These are phyloP conservation scores for Sphagnum contortum DNA, from an alignment of 225 moss, liverwort and hornwort species.

Conservation along the genomic window DNA sequence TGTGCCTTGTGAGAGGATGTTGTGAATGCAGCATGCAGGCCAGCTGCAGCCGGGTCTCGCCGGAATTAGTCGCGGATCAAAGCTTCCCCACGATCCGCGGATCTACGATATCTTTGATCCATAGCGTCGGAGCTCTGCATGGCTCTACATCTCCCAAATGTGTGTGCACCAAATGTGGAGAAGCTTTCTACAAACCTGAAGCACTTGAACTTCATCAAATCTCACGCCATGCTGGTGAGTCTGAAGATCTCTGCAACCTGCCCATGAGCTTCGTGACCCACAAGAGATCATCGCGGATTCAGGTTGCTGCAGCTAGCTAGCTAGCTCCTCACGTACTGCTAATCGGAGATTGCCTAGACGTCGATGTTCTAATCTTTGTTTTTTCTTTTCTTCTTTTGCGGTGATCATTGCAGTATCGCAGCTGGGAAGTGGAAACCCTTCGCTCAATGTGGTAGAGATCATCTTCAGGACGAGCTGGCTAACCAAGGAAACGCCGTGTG, in stretches of 20 bases:
- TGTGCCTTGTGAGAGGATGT: slow-evolving; percentile 35
- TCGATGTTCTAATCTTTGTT: too few relatives aligned
- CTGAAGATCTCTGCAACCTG: background rate
- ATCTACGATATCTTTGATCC: slow-evolving; percentile 17
- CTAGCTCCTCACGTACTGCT: background rate
- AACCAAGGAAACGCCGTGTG: slow-evolving; percentile 22
- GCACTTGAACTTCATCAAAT: slow-evolving; percentile 78
- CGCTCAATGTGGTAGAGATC: slow-evolving; percentile 83
- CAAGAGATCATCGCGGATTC: too few relatives aligned
- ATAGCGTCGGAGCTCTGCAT: slow-evolving; percentile 8
- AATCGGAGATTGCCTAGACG: too few relatives aligned
- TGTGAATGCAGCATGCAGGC: slow-evolving; percentile 18
- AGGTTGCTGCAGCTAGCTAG: too few relatives aligned
- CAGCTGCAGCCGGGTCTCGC: too few relatives aligned
- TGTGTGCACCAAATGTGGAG: slow-evolving; percentile 73
- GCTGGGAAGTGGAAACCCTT: slow-evolving; percentile 67
- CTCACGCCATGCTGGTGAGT: slow-evolving; percentile 73
- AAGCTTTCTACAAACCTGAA: slow-evolving; percentile 69
- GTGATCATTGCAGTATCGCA: slow-evolving; percentile 48
- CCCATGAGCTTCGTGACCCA: background rate
- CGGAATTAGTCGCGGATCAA: too few relatives aligned
- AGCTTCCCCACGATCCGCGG: background rate
- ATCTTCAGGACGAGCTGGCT: too few relatives aligned
- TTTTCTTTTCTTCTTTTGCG: too few relatives aligned
- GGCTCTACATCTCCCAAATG: slow-evolving; percentile 58